Conservation (phyloP, 345 rosid genomes). For the Citrus mangshanensis region DNA sequence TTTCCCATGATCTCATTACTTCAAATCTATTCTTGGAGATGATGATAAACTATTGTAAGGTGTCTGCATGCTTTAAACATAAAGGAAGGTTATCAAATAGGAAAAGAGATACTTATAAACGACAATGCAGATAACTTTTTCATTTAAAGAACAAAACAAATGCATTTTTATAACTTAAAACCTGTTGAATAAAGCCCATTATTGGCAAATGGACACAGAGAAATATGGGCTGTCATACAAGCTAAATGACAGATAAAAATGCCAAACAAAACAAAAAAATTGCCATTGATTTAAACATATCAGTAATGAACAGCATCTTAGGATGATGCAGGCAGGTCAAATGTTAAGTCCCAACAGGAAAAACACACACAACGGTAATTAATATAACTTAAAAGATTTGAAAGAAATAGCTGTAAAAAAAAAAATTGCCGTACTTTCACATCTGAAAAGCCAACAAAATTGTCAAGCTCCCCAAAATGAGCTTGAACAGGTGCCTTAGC, state of each 20-base stretch:
- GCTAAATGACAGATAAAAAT: background rate
- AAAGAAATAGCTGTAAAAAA: background rate
- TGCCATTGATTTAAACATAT: background rate
- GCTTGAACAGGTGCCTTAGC: conserved; percentile 90
- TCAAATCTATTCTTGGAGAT: background rate
- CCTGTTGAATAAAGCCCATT: background rate
- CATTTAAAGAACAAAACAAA: background rate
- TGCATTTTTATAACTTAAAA: background rate
- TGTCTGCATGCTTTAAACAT: background rate
- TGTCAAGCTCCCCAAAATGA: conserved; percentile 93
- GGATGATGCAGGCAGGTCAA: background rate
- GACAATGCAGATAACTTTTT: background rate
- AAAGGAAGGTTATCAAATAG: background rate
- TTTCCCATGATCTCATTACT: background rate
- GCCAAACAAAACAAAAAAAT: too few species aligned
- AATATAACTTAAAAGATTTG: background rate
- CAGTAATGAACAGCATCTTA: background rate
- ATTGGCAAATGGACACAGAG: background rate
- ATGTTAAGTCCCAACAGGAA: background rate
- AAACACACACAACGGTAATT: background rate
- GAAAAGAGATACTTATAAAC: background rate
- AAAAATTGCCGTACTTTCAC: conserved; percentile 49
- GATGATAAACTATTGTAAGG: background rate
- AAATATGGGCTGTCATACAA: background rate
- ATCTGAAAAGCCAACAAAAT: conserved; percentile 78